A percentile compares a stretch with the other conserved stretches of the same genome.
These are phyloP conservation scores for Debaryomyces maramus DNA, from an alignment of 805 yeast genomes.

Conservation along the genomic window DNA sequence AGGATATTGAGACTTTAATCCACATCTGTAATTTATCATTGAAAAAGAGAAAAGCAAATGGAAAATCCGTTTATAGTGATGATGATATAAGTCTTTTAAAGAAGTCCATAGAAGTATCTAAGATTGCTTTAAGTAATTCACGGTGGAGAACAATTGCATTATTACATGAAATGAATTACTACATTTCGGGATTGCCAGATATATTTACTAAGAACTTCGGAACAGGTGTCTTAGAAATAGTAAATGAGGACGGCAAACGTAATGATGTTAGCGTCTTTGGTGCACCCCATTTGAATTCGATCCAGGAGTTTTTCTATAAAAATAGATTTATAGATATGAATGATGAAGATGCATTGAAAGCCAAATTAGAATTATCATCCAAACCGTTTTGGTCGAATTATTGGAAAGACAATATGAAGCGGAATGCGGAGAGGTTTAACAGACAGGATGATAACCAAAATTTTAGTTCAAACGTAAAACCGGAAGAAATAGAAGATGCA, in stretches of 20 bases:
- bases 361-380: conserved; percentile 34
- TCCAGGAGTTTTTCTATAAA: conserved; percentile 55
- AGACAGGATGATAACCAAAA: conserved; percentile 39
- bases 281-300: conserved; percentile 54
- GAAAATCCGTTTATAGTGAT: conserved; percentile 25
- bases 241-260: conserved; percentile 10
- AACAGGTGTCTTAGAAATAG: conserved; percentile 35
- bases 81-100: conserved; percentile 44
- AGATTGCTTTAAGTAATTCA: conserved; percentile 49
- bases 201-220: conserved; percentile 43
- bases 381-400: conserved; percentile 53
- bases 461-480: conserved; percentile 4
- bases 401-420: conserved; percentile 45
- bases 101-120: conserved; percentile 47
- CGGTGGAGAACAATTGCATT: conserved; percentile 60
- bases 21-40: conserved; percentile 48
- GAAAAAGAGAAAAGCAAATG: conserved; percentile 30
- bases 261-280: conserved; percentile 49
- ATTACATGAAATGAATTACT: conserved; percentile 67
- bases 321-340: conserved; percentile 44
- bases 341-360: conserved; percentile 25
- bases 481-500: conserved; percentile 6
- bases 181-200: conserved; percentile 45
- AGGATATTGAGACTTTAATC: conserved; percentile 55
- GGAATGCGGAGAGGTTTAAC: conserved; percentile 37